Percentiles rank a stretch among this genome's conserved stretches.
Conservation (phyloP, 495 filamentous ascomycete species). For the Penicillium salamii region DNA sequence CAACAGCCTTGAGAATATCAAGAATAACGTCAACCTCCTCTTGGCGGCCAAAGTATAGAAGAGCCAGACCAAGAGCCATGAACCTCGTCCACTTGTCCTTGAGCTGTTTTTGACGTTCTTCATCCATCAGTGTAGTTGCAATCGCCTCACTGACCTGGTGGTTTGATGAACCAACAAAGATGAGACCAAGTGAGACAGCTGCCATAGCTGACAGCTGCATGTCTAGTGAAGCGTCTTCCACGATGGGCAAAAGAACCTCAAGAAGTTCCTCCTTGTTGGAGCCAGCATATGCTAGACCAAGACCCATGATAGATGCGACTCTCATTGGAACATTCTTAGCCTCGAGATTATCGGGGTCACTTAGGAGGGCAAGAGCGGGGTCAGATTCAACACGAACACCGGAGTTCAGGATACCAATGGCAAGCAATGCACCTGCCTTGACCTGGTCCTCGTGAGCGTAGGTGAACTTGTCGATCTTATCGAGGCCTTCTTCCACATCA, state of each 20-base stretch:
- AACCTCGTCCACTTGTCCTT: slow-evolving; percentile 98
- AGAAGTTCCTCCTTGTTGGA: slow-evolving; percentile 83
- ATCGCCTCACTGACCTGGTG: slow-evolving; percentile 85
- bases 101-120: slow-evolving; percentile 79
- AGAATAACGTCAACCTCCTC: slow-evolving; percentile 95
- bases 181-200: slow-evolving; percentile 82
- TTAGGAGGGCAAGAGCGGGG: slow-evolving; percentile 80
- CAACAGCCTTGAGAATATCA: slow-evolving; percentile 91
- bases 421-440: slow-evolving; percentile 83
- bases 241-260: slow-evolving; percentile 78
- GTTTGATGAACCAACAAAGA: slow-evolving; percentile 90
- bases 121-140: slow-evolving; percentile 85
- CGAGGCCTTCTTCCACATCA: slow-evolving; percentile 85
- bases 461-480: slow-evolving; percentile 90
- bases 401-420: slow-evolving; percentile 90
- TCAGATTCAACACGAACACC: slow-evolving; percentile 85
- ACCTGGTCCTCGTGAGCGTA: slow-evolving; percentile 80
- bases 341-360: slow-evolving; percentile 70
- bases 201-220: slow-evolving; percentile 98
- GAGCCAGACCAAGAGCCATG: slow-evolving; percentile 87
- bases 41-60: slow-evolving; percentile 93
- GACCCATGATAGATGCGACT: slow-evolving; percentile 87
- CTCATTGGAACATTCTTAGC: slow-evolving; percentile 73
- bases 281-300: slow-evolving; percentile 90
- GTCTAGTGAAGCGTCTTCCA: slow-evolving; percentile 73